phyloP scores from a whole-genome alignment of 202 grass and related monocot species.

The Dendrocalamus latiflorus region DNA sequence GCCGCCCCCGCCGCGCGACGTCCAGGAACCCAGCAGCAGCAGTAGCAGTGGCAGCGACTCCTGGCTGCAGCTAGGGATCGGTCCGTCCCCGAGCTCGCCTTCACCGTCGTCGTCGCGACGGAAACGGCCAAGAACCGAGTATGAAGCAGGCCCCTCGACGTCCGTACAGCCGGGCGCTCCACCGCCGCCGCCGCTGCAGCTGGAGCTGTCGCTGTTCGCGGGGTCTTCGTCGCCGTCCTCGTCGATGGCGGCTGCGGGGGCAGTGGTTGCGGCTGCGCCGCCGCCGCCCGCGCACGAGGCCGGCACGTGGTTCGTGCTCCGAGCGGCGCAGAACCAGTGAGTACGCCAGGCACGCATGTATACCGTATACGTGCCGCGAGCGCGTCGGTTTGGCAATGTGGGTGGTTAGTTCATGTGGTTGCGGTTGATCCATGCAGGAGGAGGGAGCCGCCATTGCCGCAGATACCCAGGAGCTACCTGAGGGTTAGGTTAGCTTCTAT shows the following conservation, averaged over 20 bases:
- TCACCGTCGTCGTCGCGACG: background rate
- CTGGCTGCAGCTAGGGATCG: conserved; percentile 52
- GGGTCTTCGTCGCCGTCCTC: conserved; percentile 11
- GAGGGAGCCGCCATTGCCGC: no score
- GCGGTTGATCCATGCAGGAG: conserved; percentile 51
- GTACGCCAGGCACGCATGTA: no score
- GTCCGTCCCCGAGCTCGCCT: background rate
- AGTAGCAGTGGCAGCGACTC: background rate
- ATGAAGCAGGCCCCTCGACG: conserved; percentile 24
- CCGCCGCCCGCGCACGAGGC: conserved; percentile 57
- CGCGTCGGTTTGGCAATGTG: no score
- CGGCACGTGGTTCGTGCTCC: conserved; percentile 80
- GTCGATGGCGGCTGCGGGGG: background rate
- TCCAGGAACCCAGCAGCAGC: conserved; percentile 7
- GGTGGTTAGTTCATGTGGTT: no score
- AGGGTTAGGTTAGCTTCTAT: no score
- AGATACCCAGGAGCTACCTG: no score
- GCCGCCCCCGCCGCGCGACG: background rate
- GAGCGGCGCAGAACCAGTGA: conserved; percentile 73
- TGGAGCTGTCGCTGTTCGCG: conserved; percentile 1
- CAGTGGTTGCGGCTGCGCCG: conserved; percentile 27
- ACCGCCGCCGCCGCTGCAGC: background rate
- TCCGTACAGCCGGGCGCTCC: background rate
- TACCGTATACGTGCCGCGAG: background rate
- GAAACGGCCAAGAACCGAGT: conserved; percentile 10